Evolutionary conservation across 2,329 filamentous ascomycete genomes (phyloP), one percentile per base, ranked within the genome.

Genomic region (Pestalotiopsis sp.): DNA sequence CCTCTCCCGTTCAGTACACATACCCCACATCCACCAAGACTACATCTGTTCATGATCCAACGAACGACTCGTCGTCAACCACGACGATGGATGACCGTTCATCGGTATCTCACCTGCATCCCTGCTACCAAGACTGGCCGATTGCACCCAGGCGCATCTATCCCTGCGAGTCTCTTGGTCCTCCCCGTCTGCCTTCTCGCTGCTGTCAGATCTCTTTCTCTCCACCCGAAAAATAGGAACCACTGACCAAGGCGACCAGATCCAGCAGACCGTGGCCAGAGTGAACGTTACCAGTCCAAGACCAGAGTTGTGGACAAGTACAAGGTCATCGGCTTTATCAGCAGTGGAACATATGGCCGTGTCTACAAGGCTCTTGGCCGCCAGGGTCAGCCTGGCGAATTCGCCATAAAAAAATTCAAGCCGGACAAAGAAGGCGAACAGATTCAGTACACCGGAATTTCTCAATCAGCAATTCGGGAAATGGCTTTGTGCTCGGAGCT

Each of bases 341-440:
- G 94, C 78, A 97, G 94, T 74, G 96, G 96, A 61, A 99, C 96
- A 17, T 99, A 99, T 88, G 96, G 96, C 45, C 92, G 96, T 39
- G 96, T 99, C 7, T 99, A 98, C 88, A 99, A 99, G 79, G 96
- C 96, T 20, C 85, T 94, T 58, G 90, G 93, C 74, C 90, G 91
- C 72, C 87, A 92, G 83, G 89, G 90, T 74, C 84, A 91, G 79
- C 82, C 89, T 65, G 93, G 93, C 71, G 94, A 97, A 77, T 98
- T 97, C 78, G 96, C 96, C 74, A 99, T 99, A 85, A 99, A 99
- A 79, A 99, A 99, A 88, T 97, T 98, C 88, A 98, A 98, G 84
- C 95, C 95, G 7, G 96, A 99, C 81, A 99, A 98, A 83, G 96
- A 99, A 82, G 96, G 96, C 68, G 96, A 99, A 80, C 89, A 92